Conservation (phyloP, 495 filamentous ascomycete species). For the Annulohypoxylon bovei region DNA sequence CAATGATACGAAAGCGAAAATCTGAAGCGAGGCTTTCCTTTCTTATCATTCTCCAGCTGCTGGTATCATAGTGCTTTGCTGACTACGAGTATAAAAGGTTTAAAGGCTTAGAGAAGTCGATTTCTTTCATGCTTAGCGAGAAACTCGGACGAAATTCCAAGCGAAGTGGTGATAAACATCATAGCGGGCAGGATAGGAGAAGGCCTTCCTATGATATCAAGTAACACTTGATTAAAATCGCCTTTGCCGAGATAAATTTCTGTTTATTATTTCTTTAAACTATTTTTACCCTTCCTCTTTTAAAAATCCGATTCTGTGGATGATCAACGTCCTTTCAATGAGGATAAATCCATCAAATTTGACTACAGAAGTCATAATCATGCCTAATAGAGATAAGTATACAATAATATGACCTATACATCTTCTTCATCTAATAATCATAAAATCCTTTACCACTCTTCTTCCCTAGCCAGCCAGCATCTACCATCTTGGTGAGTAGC, state of each 20-base stretch:
- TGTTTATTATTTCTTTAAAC: too few species aligned
- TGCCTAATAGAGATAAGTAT: neutral
- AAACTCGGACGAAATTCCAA: too few species aligned
- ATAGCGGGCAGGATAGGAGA: too few species aligned
- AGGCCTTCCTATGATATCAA: too few species aligned
- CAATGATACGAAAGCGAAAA: neutral
- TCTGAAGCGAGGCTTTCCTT: neutral
- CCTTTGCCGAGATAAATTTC: too few species aligned
- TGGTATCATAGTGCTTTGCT: neutral
- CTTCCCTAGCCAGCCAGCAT: constrained; percentile 97
- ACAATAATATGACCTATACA: constrained; percentile 4
- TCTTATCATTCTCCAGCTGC: neutral
- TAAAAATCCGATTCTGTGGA: neutral
- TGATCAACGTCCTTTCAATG: too few species aligned
- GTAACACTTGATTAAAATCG: too few species aligned
- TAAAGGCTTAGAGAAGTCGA: too few species aligned
- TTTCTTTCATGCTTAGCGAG: too few species aligned
- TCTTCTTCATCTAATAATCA: constrained; percentile 66
- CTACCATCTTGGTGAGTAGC: constrained; percentile 91
- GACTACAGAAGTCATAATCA: neutral
- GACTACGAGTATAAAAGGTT: neutral
- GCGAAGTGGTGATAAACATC: too few species aligned
- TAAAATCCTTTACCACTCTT: constrained; percentile 98
- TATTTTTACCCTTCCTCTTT: too few species aligned
- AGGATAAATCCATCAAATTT: neutral